Conservation (phyloP, 208 protist genomes). For the Trypanosoma avium region DNA sequence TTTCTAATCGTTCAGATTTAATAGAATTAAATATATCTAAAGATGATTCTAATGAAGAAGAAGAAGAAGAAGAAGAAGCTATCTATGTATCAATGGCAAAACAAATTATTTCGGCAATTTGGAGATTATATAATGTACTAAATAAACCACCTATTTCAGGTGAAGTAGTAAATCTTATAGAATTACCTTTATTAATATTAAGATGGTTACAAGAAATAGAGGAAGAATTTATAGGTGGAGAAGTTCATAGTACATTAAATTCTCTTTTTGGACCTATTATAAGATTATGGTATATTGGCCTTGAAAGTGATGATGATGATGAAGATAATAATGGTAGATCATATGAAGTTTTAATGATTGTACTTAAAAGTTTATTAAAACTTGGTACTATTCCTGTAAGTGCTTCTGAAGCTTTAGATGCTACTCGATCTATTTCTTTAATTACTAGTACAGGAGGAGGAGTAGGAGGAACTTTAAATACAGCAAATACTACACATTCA, state of each 20-base stretch:
- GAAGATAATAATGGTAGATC: conserved; percentile 64
- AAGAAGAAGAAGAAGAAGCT: conserved; percentile 8
- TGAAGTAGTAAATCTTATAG: conserved; percentile 56
- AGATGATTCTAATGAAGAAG: not conserved
- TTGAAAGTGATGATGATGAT: conserved; percentile 54
- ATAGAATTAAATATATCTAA: too few relatives aligned
- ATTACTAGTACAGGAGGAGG: not conserved
- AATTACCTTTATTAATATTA: conserved; percentile 65
- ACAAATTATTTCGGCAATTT: conserved; percentile 38
- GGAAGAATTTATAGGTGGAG: not conserved
- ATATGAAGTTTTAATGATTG: conserved; percentile 52
- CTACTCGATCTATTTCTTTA: not conserved
- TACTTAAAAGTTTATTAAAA: conserved; percentile 41
- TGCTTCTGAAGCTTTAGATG: not conserved
- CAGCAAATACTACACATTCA: not conserved
- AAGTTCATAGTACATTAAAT: conserved; percentile 24
- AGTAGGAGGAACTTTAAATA: not conserved
- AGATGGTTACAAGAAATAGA: not conserved
- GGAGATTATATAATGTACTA: conserved; percentile 57
- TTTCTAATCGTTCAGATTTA: not conserved
- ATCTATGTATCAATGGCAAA: conserved; percentile 29
- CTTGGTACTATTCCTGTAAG: conserved; percentile 33
- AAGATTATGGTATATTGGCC: conserved; percentile 50
- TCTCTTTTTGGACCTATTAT: conserved; percentile 50
- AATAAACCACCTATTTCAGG: conserved; percentile 47